Evolutionary conservation across 2,329 filamentous ascomycete genomes (phyloP).

Genomic region (Colletotrichum sp.): DNA sequence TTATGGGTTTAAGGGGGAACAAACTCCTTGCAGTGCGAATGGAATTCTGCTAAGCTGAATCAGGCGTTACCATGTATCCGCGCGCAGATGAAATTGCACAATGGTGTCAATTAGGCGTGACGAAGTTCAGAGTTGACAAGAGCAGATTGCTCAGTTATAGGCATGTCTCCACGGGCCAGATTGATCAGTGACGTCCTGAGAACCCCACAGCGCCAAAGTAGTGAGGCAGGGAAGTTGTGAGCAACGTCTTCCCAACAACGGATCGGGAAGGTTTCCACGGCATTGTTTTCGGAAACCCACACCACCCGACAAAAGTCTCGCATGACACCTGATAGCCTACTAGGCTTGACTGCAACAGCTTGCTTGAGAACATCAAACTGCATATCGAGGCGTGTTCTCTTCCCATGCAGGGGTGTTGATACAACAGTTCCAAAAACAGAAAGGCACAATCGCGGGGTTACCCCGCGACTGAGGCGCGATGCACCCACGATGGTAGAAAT

Average conservation of each 20-base stretch:
- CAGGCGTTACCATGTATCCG: neutral
- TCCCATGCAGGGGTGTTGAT: neutral
- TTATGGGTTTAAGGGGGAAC: neutral
- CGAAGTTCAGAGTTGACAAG: neutral
- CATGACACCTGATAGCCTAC: neutral
- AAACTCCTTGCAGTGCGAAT: neutral
- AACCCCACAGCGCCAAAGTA: neutral
- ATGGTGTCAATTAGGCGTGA: neutral
- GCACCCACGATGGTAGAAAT: neutral
- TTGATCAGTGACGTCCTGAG: neutral
- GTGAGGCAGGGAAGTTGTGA: neutral
- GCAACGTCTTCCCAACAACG: neutral
- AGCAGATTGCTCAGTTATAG: neutral
- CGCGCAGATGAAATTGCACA: neutral
- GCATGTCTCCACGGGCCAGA: neutral
- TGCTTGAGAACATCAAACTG: neutral
- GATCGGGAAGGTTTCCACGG: neutral
- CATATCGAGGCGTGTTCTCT: neutral
- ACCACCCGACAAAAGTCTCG: neutral
- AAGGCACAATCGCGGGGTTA: neutral
- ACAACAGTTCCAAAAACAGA: neutral
- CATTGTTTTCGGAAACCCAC: neutral
- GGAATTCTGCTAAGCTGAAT: neutral
- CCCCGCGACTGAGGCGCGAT: neutral
- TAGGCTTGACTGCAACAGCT: neutral